A percentile compares a stretch with the other conserved stretches of the same genome.
Evolutionary conservation across 352 stramenopile genomes (phyloP).

Genomic region (Hyphochytrium catenoides): DNA sequence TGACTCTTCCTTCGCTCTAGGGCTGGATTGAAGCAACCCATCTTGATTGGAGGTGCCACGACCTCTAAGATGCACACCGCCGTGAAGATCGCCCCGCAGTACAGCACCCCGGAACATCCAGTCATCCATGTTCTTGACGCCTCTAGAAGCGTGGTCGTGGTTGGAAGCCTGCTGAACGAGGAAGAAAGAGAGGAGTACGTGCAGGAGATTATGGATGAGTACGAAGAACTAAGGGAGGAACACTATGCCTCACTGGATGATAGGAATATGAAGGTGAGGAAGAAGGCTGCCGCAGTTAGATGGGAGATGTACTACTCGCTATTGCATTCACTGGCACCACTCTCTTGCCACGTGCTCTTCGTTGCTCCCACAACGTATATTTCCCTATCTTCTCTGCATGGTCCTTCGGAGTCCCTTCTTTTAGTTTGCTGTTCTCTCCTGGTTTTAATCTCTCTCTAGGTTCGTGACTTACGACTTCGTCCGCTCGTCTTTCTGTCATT

Average conservation of each 20-base stretch:
- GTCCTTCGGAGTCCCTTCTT: no score
- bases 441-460: no score
- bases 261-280: slow-evolving; percentile 37
- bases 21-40: slow-evolving; percentile 68
- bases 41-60: slow-evolving; percentile 89
- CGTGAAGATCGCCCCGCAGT: slow-evolving; percentile 91
- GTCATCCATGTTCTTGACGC: slow-evolving; percentile 96
- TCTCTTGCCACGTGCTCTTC: no score
- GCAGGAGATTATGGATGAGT: slow-evolving; percentile 75
- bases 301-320: slow-evolving; percentile 1
- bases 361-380: no score
- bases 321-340: no score
- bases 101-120: slow-evolving; percentile 75
- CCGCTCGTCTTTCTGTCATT: no score
- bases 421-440: no score
- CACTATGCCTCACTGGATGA: slow-evolving; percentile 50
- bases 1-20: no score
- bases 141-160: slow-evolving; percentile 80
- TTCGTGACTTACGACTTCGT: slow-evolving; percentile 20
- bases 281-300: slow-evolving; percentile 11
- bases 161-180: slow-evolving; percentile 64
- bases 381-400: no score
- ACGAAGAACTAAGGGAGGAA: slow-evolving; percentile 66
- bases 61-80: slow-evolving; percentile 94
- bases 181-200: slow-evolving; percentile 82